A percentile compares a stretch with the other conserved stretches of the same genome.
phyloP scores from a whole-genome alignment of 352 stramenopile species.

The Halophytophthora polymorphica region DNA sequence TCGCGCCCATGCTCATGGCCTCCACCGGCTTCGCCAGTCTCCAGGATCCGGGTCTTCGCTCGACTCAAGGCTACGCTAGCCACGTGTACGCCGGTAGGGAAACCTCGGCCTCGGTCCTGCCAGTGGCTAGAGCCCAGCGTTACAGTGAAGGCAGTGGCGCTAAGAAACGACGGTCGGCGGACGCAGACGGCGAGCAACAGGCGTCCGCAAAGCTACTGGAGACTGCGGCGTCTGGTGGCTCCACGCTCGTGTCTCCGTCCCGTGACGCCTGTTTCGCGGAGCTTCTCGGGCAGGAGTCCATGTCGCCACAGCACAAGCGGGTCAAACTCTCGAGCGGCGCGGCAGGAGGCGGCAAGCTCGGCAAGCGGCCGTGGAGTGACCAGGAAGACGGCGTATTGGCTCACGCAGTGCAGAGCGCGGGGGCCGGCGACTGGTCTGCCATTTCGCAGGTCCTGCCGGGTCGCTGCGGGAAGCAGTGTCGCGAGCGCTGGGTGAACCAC shows the following conservation, averaged over 20 bases:
- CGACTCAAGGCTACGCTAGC: too few species aligned
- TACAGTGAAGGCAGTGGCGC: too few species aligned
- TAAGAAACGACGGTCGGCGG: too few species aligned
- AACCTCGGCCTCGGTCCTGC: too few species aligned
- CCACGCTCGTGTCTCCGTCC: conserved; percentile 25
- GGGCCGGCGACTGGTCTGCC: conserved; percentile 87
- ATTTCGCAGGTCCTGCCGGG: conserved; percentile 92
- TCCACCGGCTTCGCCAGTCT: too few species aligned
- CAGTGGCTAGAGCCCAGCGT: too few species aligned
- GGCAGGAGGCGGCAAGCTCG: conserved; percentile 30
- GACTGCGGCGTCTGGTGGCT: conserved; percentile 19
- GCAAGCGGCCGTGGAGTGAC: conserved; percentile 61
- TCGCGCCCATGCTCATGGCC: not conserved
- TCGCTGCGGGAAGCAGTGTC: conserved; percentile 95
- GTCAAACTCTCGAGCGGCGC: conserved; percentile 30
- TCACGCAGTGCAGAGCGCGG: conserved; percentile 47
- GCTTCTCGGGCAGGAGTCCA: conserved; percentile 25
- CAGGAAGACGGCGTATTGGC: conserved; percentile 63
- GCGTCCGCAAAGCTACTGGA: conserved; percentile 23
- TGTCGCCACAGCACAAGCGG: conserved; percentile 63
- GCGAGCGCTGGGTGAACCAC: conserved; percentile 97
- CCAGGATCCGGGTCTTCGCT: too few species aligned
- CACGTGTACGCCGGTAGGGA: too few species aligned
- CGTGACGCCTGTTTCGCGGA: conserved; percentile 4
- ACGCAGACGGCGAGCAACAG: too few species aligned